Conservation (phyloP, 1,139 yeast genomes). For the Saccharomyces pastorianus region DNA sequence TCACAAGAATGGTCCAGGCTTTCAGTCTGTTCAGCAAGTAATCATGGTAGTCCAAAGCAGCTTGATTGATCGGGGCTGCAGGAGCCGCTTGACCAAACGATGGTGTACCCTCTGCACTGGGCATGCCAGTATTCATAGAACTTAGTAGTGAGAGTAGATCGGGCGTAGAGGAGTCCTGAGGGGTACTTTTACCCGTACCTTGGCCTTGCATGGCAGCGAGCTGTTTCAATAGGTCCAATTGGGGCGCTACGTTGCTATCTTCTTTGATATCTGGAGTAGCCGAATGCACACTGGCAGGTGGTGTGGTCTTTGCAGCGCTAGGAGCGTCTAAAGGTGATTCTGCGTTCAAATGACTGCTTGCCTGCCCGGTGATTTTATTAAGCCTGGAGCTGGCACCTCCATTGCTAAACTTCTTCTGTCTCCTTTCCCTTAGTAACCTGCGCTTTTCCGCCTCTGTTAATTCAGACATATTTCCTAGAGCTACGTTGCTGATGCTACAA, state of each 20-base stretch:
- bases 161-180: slow-evolving; percentile 16
- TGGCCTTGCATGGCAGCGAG: slow-evolving; percentile 17
- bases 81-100: slow-evolving; percentile 2
- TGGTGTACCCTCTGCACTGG: slow-evolving; percentile 5
- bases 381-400: slow-evolving; percentile 52
- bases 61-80: slow-evolving; percentile 21
- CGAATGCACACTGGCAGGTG: not conserved
- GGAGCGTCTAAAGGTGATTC: slow-evolving; percentile 30
- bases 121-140: slow-evolving; percentile 14
- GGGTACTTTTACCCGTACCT: slow-evolving; percentile 1
- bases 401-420: slow-evolving; percentile 59
- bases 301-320: slow-evolving; percentile 3
- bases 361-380: slow-evolving; percentile 41
- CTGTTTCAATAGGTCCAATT: slow-evolving; percentile 21
- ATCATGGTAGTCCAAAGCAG: slow-evolving; percentile 24
- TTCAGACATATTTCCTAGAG: slow-evolving; percentile 21
- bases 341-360: slow-evolving; percentile 31
- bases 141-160: slow-evolving; percentile 27
- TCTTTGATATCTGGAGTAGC: slow-evolving; percentile 1
- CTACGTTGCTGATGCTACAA: not conserved
- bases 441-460: slow-evolving; percentile 57
- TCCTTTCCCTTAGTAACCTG: slow-evolving; percentile 53
- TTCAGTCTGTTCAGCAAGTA: slow-evolving; percentile 25
- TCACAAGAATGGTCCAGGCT: slow-evolving; percentile 26
- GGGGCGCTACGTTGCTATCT: slow-evolving; percentile 9